Percentiles rank a stretch among this genome's conserved stretches.
phyloP scores from a whole-genome alignment of 78 protist genomes.

The Dictyostelium capitatum region DNA sequence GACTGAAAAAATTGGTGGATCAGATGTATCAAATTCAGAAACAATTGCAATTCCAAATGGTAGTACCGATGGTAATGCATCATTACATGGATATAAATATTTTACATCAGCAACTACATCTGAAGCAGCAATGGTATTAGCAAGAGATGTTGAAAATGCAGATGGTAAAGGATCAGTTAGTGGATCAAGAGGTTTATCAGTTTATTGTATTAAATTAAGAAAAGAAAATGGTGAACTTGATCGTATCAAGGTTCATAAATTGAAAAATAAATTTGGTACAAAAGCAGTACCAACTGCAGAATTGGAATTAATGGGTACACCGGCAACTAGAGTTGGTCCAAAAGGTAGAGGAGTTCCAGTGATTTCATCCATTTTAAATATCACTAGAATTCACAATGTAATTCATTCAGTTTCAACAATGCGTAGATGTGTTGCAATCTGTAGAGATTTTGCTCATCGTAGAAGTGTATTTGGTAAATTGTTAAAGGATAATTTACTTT shows the following conservation, averaged over 20 bases:
- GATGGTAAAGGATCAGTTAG: not conserved
- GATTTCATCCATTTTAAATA: slow-evolving; percentile 77
- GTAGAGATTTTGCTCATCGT: slow-evolving; percentile 73
- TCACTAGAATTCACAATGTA: slow-evolving; percentile 84
- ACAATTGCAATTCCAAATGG: slow-evolving; percentile 35
- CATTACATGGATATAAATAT: slow-evolving; percentile 79
- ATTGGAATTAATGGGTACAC: slow-evolving; percentile 63
- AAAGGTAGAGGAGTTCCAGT: slow-evolving; percentile 84
- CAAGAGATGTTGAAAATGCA: slow-evolving; percentile 64
- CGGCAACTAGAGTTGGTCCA: slow-evolving; percentile 39
- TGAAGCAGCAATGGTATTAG: slow-evolving; percentile 67
- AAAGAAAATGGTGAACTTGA: slow-evolving; percentile 47
- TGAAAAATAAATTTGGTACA: slow-evolving; percentile 90
- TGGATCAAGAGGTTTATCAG: slow-evolving; percentile 79
- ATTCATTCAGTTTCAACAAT: slow-evolving; percentile 56
- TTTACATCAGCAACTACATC: slow-evolving; percentile 86
- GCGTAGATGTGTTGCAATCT: slow-evolving; percentile 64
- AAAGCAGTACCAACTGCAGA: slow-evolving; percentile 89
- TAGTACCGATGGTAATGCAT: not conserved
- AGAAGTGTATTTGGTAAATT: slow-evolving; percentile 57
- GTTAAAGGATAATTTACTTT: slow-evolving; percentile 48
- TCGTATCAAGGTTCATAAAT: slow-evolving; percentile 66
- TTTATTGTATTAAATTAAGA: slow-evolving; percentile 43
- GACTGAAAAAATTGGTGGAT: slow-evolving; percentile 90
- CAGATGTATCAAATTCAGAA: slow-evolving; percentile 81